These are phyloP conservation scores for Diplogelasinospora grovesii DNA, from an alignment of 495 filamentous ascomycete genomes.

Conservation along the genomic window DNA sequence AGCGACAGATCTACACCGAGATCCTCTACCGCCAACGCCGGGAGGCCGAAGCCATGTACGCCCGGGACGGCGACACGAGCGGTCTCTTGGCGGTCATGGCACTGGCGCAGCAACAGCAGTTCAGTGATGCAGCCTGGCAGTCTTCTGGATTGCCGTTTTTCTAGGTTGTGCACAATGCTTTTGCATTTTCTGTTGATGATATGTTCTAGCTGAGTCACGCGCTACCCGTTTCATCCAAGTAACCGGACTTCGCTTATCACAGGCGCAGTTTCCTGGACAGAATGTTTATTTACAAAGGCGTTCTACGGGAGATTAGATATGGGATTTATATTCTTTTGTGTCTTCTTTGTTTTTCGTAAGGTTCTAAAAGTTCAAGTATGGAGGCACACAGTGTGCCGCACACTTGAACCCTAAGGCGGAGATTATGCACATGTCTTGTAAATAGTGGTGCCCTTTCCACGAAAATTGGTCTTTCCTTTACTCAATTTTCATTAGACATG, in stretches of 20 bases:
- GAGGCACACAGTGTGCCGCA: no score
- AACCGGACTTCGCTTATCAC: not conserved
- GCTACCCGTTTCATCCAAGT: no score
- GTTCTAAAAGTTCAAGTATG: no score
- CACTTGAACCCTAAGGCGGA: no score
- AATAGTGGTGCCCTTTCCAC: no score
- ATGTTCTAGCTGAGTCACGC: no score
- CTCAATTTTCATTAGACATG: no score
- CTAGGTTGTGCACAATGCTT: not conserved
- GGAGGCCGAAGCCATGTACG: not conserved
- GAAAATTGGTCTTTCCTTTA: no score
- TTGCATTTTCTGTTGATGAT: no score
- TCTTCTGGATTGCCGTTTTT: not conserved
- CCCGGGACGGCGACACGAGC: conserved; percentile 5
- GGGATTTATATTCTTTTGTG: not conserved
- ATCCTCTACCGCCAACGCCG: not conserved
- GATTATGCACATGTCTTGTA: no score
- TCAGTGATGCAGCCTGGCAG: not conserved
- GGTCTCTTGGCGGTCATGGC: conserved; percentile 3
- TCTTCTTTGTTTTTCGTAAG: no score
- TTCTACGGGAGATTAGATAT: not conserved
- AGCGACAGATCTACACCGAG: not conserved
- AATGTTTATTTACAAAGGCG: not conserved
- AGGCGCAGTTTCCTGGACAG: not conserved
- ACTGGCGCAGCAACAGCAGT: not conserved